Evolutionary conservation across 2,329 filamentous ascomycete genomes (phyloP).

Genomic region (Arthrobotrys musiformis): DNA sequence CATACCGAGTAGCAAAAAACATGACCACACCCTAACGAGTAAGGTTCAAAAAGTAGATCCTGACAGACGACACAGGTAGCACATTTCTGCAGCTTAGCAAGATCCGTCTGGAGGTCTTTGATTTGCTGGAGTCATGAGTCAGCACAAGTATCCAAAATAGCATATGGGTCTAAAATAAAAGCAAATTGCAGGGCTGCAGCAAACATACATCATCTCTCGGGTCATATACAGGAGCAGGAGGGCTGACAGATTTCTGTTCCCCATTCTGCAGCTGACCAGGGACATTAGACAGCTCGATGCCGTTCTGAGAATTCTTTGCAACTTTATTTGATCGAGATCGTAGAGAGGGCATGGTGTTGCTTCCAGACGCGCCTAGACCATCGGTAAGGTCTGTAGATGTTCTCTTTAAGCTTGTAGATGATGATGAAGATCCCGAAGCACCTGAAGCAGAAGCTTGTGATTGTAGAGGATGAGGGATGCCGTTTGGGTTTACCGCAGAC

Average conservation of each 20-base stretch:
- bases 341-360: conserved; percentile 42
- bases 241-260: conserved; percentile 25
- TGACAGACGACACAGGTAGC: conserved; percentile 60
- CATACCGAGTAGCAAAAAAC: conserved; percentile 60
- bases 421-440: conserved; percentile 12
- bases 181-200: conserved; percentile 14
- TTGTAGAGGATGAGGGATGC: conserved; percentile 26
- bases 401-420: conserved; percentile 45
- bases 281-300: conserved; percentile 17
- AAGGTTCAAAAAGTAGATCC: conserved; percentile 60
- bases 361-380: conserved; percentile 41
- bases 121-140: conserved; percentile 60
- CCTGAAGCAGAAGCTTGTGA: conserved; percentile 18
- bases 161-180: conserved; percentile 21
- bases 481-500: conserved; percentile 8
- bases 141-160: conserved; percentile 43
- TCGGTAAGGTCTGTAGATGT: conserved; percentile 50
- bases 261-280: conserved; percentile 37
- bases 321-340: conserved; percentile 52
- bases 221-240: conserved; percentile 43
- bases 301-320: conserved; percentile 46
- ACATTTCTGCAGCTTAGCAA: conserved; percentile 59
- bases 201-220: conserved; percentile 50
- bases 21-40: conserved; percentile 59
- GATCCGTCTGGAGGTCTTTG: conserved; percentile 58